These are phyloP conservation scores for Cordyceps pruinosa DNA, from an alignment of 2,329 filamentous ascomycete species.

Conservation along the genomic window DNA sequence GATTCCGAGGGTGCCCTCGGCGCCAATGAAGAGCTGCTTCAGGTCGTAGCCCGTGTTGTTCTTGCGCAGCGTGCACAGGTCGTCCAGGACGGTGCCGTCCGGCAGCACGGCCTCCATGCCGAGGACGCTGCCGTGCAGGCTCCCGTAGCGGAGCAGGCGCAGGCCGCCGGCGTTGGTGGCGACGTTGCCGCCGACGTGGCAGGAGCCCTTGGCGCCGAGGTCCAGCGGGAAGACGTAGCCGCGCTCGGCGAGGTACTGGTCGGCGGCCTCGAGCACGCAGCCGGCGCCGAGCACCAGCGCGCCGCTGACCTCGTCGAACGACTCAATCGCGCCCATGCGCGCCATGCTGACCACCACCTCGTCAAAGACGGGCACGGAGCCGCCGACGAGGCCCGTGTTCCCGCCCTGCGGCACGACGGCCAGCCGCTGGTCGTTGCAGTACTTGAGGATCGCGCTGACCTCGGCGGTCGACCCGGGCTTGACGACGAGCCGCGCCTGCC, in stretches of 20 bases:
- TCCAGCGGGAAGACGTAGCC: slow-evolving; percentile 92
- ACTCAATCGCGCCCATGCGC: slow-evolving; percentile 85
- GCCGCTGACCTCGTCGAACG: slow-evolving; percentile 89
- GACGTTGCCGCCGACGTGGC: slow-evolving; percentile 92
- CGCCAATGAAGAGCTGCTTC: slow-evolving; percentile 94
- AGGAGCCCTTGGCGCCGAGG: slow-evolving; percentile 95
- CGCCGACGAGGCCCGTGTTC: slow-evolving; percentile 92
- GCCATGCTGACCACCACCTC: slow-evolving; percentile 91
- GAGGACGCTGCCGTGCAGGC: slow-evolving; percentile 85
- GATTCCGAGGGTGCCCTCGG: slow-evolving; percentile 89
- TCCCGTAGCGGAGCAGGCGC: slow-evolving; percentile 84
- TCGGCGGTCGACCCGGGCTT: slow-evolving; percentile 80
- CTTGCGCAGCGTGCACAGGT: slow-evolving; percentile 82
- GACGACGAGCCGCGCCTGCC: slow-evolving; percentile 78
- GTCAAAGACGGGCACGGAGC: slow-evolving; percentile 94
- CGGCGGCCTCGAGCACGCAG: slow-evolving; percentile 81
- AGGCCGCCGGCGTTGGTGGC: slow-evolving; percentile 93
- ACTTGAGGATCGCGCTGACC: slow-evolving; percentile 83
- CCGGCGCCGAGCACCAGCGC: slow-evolving; percentile 87
- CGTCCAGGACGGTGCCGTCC: slow-evolving; percentile 85
- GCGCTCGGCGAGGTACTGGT: slow-evolving; percentile 75
- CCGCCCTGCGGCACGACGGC: slow-evolving; percentile 96
- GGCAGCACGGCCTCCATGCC: slow-evolving; percentile 91
- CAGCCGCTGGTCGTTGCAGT: slow-evolving; percentile 89
- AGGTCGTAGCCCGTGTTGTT: slow-evolving; percentile 99